phyloP scores from a whole-genome alignment of 129 eudicot genomes.

The Logfia minima region DNA sequence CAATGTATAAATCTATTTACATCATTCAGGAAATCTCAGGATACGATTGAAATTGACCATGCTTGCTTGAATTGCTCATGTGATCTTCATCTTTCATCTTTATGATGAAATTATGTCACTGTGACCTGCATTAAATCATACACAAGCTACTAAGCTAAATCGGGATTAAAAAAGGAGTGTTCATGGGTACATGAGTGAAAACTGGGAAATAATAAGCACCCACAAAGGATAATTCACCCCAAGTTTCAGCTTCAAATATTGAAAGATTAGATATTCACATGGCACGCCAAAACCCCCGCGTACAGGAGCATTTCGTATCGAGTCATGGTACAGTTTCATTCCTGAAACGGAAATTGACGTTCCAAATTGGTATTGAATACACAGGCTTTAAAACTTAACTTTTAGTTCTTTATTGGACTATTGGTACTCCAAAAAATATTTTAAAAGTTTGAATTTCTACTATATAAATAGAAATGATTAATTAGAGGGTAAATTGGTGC shows the following conservation, averaged over 20 bases:
- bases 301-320: no score
- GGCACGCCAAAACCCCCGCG: no score
- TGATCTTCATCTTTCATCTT: constrained; percentile 26
- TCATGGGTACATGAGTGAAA: background rate
- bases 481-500: no score
- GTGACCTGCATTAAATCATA: constrained; percentile 31
- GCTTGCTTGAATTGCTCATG: background rate
- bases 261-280: background rate
- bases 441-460: no score
- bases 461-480: no score
- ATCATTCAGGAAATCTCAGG: background rate
- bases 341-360: no score
- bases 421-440: no score
- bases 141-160: background rate
- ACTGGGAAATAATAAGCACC: background rate
- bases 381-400: no score
- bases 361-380: no score
- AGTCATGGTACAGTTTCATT: no score
- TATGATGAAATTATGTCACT: constrained; percentile 32
- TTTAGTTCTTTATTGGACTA: no score
- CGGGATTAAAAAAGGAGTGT: background rate
- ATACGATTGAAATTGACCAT: background rate
- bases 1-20: background rate
- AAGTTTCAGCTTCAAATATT: background rate
- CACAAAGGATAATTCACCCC: background rate